phyloP scores from a whole-genome alignment of 805 yeast species.

The Starmerella sirachaensis region DNA sequence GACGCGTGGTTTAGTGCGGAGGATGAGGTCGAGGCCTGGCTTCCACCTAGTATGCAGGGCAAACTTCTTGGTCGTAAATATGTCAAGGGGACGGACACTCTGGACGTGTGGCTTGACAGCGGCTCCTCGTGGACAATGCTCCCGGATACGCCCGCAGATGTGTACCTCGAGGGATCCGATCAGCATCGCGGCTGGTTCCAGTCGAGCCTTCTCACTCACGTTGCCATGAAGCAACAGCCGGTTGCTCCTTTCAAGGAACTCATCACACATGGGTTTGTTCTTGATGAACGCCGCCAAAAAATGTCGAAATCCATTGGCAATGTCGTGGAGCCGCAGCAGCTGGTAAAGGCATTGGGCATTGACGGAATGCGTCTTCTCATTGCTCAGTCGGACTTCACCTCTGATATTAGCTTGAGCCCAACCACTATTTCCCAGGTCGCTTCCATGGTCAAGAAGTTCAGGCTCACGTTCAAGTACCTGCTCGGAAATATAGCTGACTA shows the following conservation, averaged over 20 bases:
- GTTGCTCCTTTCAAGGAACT: constrained; percentile 59
- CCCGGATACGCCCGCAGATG: constrained; percentile 37
- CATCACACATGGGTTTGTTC: constrained; percentile 85
- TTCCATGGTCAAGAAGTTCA: constrained; percentile 66
- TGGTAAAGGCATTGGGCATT: constrained; percentile 59
- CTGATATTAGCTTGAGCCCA: constrained; percentile 66
- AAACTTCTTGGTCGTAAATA: constrained; percentile 35
- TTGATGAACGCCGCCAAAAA: constrained; percentile 74
- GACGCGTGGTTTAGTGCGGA: constrained; percentile 55
- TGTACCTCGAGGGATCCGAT: constrained; percentile 94
- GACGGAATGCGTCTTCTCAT: constrained; percentile 88
- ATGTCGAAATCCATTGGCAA: constrained; percentile 94
- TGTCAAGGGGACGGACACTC: constrained; percentile 70
- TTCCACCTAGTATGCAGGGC: constrained; percentile 40
- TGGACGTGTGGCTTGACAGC: constrained; percentile 99
- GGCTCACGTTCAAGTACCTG: constrained; percentile 69
- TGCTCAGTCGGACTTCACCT: constrained; percentile 76
- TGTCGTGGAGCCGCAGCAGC: constrained; percentile 53
- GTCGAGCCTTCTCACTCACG: constrained; percentile 71
- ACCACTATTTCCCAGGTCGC: constrained; percentile 62
- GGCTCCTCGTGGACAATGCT: constrained; percentile 82
- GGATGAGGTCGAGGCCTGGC: constrained; percentile 50
- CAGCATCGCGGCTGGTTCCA: constrained; percentile 99
- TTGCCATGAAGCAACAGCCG: constrained; percentile 35
- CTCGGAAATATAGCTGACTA: constrained; percentile 59